Base-by-base conservation (phyloP, 345 rosid species). In the Bruguiera sexangula region DNA sequence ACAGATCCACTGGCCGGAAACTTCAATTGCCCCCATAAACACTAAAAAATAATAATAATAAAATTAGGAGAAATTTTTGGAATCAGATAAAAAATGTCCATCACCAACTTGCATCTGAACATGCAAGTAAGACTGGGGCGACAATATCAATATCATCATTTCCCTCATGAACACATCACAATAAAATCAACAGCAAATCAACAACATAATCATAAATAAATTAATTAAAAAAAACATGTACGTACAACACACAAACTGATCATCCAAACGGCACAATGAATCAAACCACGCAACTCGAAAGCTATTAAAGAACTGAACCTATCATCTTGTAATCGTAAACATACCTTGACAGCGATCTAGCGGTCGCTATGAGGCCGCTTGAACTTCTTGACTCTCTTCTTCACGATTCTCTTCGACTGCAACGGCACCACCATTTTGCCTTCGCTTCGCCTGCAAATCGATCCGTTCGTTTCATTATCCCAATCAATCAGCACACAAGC, bases 41-140 rank as follows among this genome's bases (percentile, higher is more conserved):
- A 9, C 15, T 3, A 1, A 22, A 5, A 21, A 21, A 21, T 15
- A 5, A 2, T 60, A 11, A 19, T 50, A 8, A 9, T 39, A 1
- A 31, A 0, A 19, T 24, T 29, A 1, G 6, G 20, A 1, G 32
- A 57, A 6, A 8, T 27, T 29, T 7, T 8, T 11, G 73, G 80
- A 69, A 88, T 88, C 88, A 81, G 88, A 82, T 65, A 75, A 62
- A 71, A 43, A 66, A 63, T 24, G 96, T 89, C 94, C 80, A 86
- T 92, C 97, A 89, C 92, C 96, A 92, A 37, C 30, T 76, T 83
- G 80, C 89, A 85, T 76, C 57, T 1, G 50, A 43, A 13, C 1
- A 81, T 71, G 88, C 88, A 85, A 56, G 56, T 88, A 89, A 88
- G 92, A 86, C 97, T 89, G 96, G 97, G 94, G 97, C 96, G 92